Conservation (phyloP, 805 yeast genomes). For the Dipodascus albidus region DNA sequence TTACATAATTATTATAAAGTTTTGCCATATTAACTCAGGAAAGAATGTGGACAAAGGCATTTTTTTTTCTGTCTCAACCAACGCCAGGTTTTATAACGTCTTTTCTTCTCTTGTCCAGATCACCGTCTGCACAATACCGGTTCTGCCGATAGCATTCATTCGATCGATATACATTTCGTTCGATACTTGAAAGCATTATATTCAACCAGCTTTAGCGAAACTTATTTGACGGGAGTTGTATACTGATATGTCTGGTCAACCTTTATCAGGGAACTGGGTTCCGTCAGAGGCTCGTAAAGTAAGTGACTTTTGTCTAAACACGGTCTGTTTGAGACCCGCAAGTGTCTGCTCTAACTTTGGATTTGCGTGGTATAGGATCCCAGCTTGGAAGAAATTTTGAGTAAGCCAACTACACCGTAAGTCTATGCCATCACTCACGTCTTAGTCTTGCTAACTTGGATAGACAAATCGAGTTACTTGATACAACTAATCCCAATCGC, state of each 20-base stretch:
- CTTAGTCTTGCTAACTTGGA: not conserved
- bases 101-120: not conserved
- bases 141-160: too few species aligned
- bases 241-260: not conserved
- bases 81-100: not conserved
- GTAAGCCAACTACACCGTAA: not conserved
- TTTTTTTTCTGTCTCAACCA: not conserved
- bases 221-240: too few species aligned
- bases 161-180: too few species aligned
- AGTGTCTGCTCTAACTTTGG: too few species aligned
- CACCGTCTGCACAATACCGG: not conserved
- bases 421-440: not conserved
- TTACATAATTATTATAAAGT: not conserved
- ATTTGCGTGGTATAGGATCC: not conserved
- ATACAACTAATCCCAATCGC: not conserved
- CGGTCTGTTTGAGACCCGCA: too few species aligned
- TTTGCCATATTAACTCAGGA: not conserved
- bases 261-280: not conserved
- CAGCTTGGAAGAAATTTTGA: not conserved
- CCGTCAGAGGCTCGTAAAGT: not conserved
- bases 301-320: not conserved
- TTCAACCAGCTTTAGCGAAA: too few species aligned
- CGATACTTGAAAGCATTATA: too few species aligned
- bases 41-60: not conserved
- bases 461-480: not conserved